Conservation (phyloP, 805 yeast genomes). For the Kuraishia hungarica region DNA sequence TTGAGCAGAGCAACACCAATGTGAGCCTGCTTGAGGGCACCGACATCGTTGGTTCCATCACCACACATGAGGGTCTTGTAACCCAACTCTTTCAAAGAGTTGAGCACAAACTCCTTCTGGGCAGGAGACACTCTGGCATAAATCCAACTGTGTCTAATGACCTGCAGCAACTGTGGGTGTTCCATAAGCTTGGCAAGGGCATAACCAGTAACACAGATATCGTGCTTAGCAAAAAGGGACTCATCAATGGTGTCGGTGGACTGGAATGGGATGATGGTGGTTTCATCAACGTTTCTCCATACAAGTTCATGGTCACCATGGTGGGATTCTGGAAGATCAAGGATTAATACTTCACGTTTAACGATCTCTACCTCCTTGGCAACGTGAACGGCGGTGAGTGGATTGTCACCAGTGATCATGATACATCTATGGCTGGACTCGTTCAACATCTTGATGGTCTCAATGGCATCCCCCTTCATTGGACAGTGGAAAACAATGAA, state of each 20-base stretch:
- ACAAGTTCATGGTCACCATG: constrained; percentile 53
- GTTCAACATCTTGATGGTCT: constrained; percentile 83
- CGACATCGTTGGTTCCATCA: constrained; percentile 99
- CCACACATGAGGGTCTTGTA: constrained; percentile 98
- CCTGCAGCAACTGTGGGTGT: constrained; percentile 60
- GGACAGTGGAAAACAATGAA: constrained; percentile 97
- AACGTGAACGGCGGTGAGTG: constrained; percentile 96
- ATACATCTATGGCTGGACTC: constrained; percentile 92
- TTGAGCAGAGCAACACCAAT: constrained; percentile 96
- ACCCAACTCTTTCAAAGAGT: constrained; percentile 76
- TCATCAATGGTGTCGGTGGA: constrained; percentile 48
- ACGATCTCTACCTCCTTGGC: constrained; percentile 89
- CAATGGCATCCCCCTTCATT: constrained; percentile 86
- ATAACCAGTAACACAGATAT: constrained; percentile 88
- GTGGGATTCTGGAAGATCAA: constrained; percentile 76
- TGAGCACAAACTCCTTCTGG: constrained; percentile 88
- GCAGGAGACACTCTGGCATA: constrained; percentile 96
- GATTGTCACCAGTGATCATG: constrained; percentile 99
- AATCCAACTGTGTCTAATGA: constrained; percentile 90
- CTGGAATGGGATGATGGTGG: constrained; percentile 58
- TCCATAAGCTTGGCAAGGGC: constrained; percentile 63
- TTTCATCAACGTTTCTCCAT: constrained; percentile 83
- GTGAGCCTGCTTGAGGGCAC: constrained; percentile 97
- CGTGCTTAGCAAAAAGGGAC: constrained; percentile 54
- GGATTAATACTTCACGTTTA: constrained; percentile 72